Conservation (phyloP, 2,329 filamentous ascomycete genomes). For the Pseudocercospora macadamiae region DNA sequence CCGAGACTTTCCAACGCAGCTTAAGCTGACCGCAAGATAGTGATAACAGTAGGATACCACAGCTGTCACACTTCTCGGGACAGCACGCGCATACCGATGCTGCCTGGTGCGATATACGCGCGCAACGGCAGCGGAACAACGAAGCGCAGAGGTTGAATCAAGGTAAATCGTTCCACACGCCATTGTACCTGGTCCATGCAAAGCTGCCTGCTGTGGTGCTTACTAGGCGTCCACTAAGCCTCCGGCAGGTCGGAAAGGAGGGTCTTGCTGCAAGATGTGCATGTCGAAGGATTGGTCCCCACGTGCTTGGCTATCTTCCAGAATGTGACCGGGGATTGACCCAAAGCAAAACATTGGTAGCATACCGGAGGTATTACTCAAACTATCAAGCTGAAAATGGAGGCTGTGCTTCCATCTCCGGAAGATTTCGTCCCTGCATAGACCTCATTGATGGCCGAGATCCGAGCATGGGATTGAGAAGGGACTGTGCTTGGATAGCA, state of each 20-base stretch:
- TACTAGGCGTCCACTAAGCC: not conserved
- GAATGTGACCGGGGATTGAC: too few relatives aligned
- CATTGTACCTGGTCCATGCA: not conserved
- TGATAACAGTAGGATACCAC: too few relatives aligned
- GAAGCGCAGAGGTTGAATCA: not conserved
- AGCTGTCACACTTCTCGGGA: too few relatives aligned
- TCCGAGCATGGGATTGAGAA: too few relatives aligned
- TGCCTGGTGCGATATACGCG: not conserved
- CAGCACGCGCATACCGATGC: too few relatives aligned
- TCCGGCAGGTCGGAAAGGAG: constrained; percentile 1
- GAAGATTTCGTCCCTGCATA: too few relatives aligned
- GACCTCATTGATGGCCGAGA: too few relatives aligned
- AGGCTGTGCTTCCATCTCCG: not conserved
- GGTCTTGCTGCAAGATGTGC: not conserved
- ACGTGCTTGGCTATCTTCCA: not conserved
- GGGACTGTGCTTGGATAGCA: not conserved
- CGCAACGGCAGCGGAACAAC: not conserved
- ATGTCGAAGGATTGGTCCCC: not conserved
- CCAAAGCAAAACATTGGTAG: too few relatives aligned
- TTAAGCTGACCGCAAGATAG: too few relatives aligned
- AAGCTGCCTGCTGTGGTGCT: not conserved
- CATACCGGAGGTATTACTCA: not conserved
- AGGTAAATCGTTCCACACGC: not conserved
- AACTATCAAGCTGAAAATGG: not conserved
- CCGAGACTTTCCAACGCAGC: too few relatives aligned